Evolutionary conservation across 345 rosid genomes (phyloP), one percentile per base, ranked within the genome.

Genomic region (Combretum micranthum): DNA sequence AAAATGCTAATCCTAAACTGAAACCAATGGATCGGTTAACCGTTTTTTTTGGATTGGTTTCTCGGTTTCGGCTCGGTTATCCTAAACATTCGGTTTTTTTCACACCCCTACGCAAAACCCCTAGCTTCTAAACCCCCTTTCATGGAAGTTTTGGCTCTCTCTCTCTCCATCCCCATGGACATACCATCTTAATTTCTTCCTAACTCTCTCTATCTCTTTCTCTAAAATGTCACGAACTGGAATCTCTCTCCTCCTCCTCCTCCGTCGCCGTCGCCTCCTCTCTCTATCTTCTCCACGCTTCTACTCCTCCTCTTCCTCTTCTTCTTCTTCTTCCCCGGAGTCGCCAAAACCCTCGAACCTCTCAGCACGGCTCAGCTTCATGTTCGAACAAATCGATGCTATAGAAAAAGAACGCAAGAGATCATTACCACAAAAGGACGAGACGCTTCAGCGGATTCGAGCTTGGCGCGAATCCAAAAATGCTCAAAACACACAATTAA

Each of bases 321-420:
- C 55, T 1, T 60, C 65, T 17, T 18, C 69, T 14, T 53, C 56
- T 55, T 54, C 58, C 57, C 71, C 43, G 68, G 53, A 64, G 75
- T 57, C 51, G 25, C 74, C 75, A 16, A 80, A 82, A 39, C 83
- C 92, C 47, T 75, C 84, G 26, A 80, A 87, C 32, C 92, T 93
- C n/a, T 90, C 97, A 19, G 78, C 92, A 53, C 95, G 97, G 20
- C 77, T 87, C 72, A 87, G 95, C 81, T 87, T 90, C 62, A 81
- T 93, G 4, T 93, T 93, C 59, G 97, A 90, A 23, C 97, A 93
- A 67, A 90, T 93, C 43, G 96, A 93, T 42, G 68, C 83, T 13
- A 85, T 85, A 26, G 91, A 91, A 68, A 87, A 85, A 45, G 91
- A 80, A 19, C 88, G 80, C 37, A 88, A 81, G 25, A 84, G 75